Percentiles rank a stretch among this genome's conserved stretches.
phyloP scores from a whole-genome alignment of 2,329 filamentous ascomycete genomes.

The Akanthomyces muscarius region DNA sequence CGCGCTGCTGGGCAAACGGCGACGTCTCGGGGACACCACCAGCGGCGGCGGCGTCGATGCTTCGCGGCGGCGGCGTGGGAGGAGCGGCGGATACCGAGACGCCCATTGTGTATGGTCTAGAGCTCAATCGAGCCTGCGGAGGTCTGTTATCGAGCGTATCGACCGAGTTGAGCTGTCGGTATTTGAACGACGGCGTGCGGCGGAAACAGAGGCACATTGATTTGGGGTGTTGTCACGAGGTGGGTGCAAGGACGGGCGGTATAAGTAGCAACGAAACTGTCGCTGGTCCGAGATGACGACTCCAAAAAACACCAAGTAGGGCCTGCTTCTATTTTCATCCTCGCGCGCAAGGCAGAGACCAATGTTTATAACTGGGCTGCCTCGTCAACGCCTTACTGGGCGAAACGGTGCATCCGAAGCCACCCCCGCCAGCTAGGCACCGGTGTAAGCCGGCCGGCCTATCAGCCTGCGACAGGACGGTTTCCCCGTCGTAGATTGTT shows the following conservation, averaged over 20 bases:
- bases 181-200: background rate
- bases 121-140: background rate
- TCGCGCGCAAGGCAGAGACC: slow-evolving; percentile 2
- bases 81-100: slow-evolving; percentile 1
- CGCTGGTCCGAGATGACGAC: background rate
- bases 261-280: background rate
- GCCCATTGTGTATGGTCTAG: slow-evolving; percentile 2
- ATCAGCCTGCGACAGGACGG: background rate
- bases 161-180: background rate
- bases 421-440: background rate
- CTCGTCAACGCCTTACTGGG: background rate
- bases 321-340: background rate
- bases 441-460: slow-evolving; percentile 5
- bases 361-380: background rate
- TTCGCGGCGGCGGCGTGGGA: background rate
- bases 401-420: background rate
- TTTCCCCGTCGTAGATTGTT: background rate
- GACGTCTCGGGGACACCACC: background rate
- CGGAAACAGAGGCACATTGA: slow-evolving; percentile 12
- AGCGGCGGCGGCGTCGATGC: background rate
- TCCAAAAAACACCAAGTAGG: background rate
- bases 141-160: background rate
- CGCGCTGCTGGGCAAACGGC: slow-evolving; percentile 30
- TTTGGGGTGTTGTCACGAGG: background rate
- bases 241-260: background rate